phyloP scores from a whole-genome alignment of 345 rosid genomes.

The Stellera chamaejasme region DNA sequence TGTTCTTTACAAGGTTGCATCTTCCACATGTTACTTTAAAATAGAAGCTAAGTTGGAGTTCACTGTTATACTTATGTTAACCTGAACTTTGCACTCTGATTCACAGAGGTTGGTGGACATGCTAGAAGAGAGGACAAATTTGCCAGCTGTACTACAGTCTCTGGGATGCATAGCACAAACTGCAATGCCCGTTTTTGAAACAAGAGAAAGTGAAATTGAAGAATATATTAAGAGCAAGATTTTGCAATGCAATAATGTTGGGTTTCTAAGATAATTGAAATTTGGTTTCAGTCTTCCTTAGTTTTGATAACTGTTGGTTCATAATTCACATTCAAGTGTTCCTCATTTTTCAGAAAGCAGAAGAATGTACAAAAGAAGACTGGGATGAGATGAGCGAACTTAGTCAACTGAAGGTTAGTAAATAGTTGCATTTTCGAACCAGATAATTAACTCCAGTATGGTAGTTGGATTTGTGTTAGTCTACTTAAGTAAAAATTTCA shows the following conservation, averaged over 20 bases:
- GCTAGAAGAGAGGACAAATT: slow-evolving; percentile 83
- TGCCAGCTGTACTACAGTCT: slow-evolving; percentile 89
- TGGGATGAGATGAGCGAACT: slow-evolving; percentile 86
- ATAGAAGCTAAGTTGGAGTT: not conserved
- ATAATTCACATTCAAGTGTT: slow-evolving; percentile 9
- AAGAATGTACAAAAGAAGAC: slow-evolving; percentile 28
- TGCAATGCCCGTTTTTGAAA: slow-evolving; percentile 95
- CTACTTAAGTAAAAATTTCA: not conserved
- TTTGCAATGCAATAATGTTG: slow-evolving; percentile 50
- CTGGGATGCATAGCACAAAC: slow-evolving; percentile 97
- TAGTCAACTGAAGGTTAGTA: slow-evolving; percentile 82
- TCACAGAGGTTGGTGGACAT: slow-evolving; percentile 91
- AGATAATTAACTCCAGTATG: no score
- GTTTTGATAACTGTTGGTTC: slow-evolving; percentile 8
- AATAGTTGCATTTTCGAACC: slow-evolving; percentile 1
- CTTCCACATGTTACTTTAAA: not conserved
- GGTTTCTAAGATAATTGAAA: slow-evolving; percentile 20
- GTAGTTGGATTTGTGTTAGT: no score
- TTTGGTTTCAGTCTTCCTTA: slow-evolving; percentile 5
- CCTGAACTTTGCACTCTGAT: slow-evolving; percentile 19
- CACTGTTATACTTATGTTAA: slow-evolving; percentile 8
- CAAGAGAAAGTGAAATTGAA: slow-evolving; percentile 81
- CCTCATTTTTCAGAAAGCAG: slow-evolving; percentile 56
- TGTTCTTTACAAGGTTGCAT: slow-evolving; percentile 80
- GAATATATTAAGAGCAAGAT: slow-evolving; percentile 75